phyloP scores from a whole-genome alignment of 139 green algal genomes.

The Coelastrella sp. region DNA sequence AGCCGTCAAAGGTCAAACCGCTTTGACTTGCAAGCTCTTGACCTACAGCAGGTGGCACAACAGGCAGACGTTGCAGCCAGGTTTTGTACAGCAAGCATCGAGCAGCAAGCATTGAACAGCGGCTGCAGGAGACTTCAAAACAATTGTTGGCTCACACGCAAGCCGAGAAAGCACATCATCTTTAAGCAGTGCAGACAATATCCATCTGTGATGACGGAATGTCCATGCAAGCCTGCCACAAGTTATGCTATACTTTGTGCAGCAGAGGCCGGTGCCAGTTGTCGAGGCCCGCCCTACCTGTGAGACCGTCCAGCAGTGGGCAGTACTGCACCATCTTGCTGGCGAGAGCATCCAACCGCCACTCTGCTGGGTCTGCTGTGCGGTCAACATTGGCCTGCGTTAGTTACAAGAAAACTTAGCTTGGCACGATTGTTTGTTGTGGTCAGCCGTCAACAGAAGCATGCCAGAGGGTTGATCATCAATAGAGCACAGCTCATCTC shows the following conservation, averaged over 20 bases:
- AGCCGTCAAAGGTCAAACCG: constrained; percentile 75
- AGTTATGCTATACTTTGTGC: not conserved
- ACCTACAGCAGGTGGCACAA: not conserved
- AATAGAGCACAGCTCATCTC: too few relatives aligned
- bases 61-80: not conserved
- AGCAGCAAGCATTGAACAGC: not conserved
- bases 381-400: constrained; percentile 88
- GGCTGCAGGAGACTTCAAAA: too few relatives aligned
- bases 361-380: constrained; percentile 76
- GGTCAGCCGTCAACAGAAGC: too few relatives aligned
- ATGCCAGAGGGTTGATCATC: too few relatives aligned
- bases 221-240: not conserved
- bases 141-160: too few relatives aligned
- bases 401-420: not conserved
- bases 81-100: not conserved
- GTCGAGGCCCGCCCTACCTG: not conserved
- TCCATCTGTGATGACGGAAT: too few relatives aligned
- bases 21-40: constrained; percentile 47
- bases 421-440: too few relatives aligned
- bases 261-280: constrained; percentile 28
- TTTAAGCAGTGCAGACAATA: too few relatives aligned
- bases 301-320: constrained; percentile 86
- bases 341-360: constrained; percentile 88
- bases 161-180: too few relatives aligned
- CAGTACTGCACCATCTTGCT: constrained; percentile 98